Evolutionary conservation across 2,329 filamentous ascomycete species (phyloP), one percentile per base, ranked within the genome.

Genomic region (Byssothecium circinans): DNA sequence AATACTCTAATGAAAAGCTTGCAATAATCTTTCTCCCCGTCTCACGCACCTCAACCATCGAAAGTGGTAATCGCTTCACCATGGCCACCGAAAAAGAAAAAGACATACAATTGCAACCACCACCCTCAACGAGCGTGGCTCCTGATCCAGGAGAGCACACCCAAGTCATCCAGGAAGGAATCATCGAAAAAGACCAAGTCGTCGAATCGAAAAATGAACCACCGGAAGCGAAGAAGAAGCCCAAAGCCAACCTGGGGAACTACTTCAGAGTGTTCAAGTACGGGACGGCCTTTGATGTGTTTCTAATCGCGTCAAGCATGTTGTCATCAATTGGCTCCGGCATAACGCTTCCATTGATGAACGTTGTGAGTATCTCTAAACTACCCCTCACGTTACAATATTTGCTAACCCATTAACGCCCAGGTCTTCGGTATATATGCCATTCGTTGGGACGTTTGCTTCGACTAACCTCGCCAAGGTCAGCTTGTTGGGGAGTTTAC

Each of bases 401-500:
- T 37, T 2, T n/a, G 39, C 39, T 41, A 14, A 41, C 36, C 19
- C 5, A 10, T 23, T 8, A 25, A 22, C 18, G 3, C 11, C 14
- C 10, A 22, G 37, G 68, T 82, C 10, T 79, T 83, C 59, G 79
- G 79, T 46, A 64, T 70, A 10, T 32, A 23, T 10, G 23, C 32
- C 12, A 7, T 25, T n/a, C 19, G 4, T 23, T 41, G 25, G 30
- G 15, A 17, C 2, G 19, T 22, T 18, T 6, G 29, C 6, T 22
- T 29, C 20, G 12, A 35, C 49, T 53, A 15, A 47, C 2, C 8
- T 15, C 12, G 3, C 7, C 40, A 50, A 70, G 62, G 68, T 22
- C 62, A 69, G 45, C 63, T 69, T 1, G 75, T 83, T 37, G 78
- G 79, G 7, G 70, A 76, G 8, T 84, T 85, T 56, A 81, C 77